Evolutionary conservation across 495 filamentous ascomycete species (phyloP), one percentile per base, ranked within the genome.

Genomic region (Penicillium steckii): DNA sequence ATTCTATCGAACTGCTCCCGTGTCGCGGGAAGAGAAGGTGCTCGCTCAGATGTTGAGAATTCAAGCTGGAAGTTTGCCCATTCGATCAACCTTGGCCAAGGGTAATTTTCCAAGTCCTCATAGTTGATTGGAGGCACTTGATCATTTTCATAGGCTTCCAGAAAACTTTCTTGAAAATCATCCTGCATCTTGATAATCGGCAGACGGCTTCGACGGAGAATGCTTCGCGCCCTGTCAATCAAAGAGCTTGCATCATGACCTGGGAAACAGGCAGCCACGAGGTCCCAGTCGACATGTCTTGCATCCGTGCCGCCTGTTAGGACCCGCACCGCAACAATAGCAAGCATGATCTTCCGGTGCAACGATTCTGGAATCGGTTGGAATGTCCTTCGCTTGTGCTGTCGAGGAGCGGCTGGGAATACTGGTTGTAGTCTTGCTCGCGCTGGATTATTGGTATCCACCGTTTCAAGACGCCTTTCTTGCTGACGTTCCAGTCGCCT

Each of bases 81-180:
- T 10, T 86, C 78, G 23, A 95, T 78, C 9, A 96, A 62, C 30
- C 63, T 66, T 24, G 78, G 73, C 89, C 94, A 95, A 61, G 96
- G 85, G 59, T 95, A 95, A 9, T 69, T 74, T 26, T 82, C 71
- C 4, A 90, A 73, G 53, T 95, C 66, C 30, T 85, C 70, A 53
- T 84, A 93, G 66, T 96, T 77, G 25, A 99, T 78, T 2, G 71
- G 60, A 2, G 88, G 86, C 0, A 97, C 54, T 44, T 86, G 73
- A 8, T 80, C 80, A 3, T 78, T 75, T 44, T 80, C 80, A 60
- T 96, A 97, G 0, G 89, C 95, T 35, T 80, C 76, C 17, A 91
- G 69, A 63, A 90, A 96, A 13, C 75, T 74, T 26, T 84, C 76
- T 54, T 90, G 87, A 62, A 97, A 95, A 54, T 88, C 84, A n/a